Percentiles rank a stretch among this genome's conserved stretches.
These are phyloP conservation scores for Elaeis guineensis DNA, from an alignment of 176 grass and related monocot genomes.

Conservation along the genomic window DNA sequence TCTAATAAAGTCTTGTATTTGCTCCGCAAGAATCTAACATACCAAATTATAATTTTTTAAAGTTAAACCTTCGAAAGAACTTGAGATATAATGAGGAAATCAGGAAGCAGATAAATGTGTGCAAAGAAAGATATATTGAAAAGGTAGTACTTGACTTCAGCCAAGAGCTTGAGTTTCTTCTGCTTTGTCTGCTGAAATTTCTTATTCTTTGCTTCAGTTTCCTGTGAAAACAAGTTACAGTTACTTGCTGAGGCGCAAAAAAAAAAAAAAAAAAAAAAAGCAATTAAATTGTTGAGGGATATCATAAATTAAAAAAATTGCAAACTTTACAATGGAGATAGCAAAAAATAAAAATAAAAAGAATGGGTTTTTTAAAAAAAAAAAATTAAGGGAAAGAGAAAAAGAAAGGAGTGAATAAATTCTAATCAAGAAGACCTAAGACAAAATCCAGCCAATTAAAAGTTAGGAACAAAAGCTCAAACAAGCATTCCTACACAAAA, in stretches of 20 bases:
- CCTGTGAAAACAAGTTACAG: slow-evolving; percentile 25
- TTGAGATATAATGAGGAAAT: not conserved
- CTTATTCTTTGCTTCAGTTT: slow-evolving; percentile 57
- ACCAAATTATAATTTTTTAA: not conserved
- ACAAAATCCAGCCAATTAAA: too few species aligned
- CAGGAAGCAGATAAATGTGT: not conserved
- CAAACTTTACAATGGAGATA: too few species aligned
- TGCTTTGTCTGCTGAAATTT: slow-evolving; percentile 22
- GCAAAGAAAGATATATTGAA: not conserved
- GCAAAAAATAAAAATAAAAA: too few species aligned
- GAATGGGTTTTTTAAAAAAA: too few species aligned
- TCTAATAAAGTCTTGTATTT: slow-evolving; percentile 33
- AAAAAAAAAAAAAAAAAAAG: not conserved
- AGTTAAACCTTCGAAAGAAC: not conserved
- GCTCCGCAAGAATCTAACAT: slow-evolving; percentile 50
- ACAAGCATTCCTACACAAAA: too few species aligned
- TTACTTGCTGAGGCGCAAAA: not conserved
- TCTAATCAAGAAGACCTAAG: too few species aligned
- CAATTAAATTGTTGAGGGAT: not conserved
- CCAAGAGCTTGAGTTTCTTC: slow-evolving; percentile 30
- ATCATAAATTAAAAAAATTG: too few species aligned
- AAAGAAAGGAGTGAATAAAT: too few species aligned
- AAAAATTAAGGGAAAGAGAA: too few species aligned
- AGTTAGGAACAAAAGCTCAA: too few species aligned
- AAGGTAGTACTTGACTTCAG: slow-evolving; percentile 64